Percentiles rank a stretch among this genome's conserved stretches.
These are phyloP conservation scores for Aaosphaeria pasadenensis DNA, from an alignment of 2,329 filamentous ascomycete genomes.

Conservation along the genomic window DNA sequence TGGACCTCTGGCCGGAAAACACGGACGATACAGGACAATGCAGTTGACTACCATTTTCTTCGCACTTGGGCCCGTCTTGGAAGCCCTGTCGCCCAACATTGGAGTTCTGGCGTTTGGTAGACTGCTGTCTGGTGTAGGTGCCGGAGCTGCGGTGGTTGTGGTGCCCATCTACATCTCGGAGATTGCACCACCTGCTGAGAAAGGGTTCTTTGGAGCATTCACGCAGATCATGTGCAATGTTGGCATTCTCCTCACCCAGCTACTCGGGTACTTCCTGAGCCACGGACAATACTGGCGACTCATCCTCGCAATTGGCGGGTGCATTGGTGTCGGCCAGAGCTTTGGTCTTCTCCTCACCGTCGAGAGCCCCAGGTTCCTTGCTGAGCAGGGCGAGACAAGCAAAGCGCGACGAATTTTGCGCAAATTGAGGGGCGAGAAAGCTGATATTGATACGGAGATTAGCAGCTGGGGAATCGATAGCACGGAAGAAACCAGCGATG, in stretches of 20 bases:
- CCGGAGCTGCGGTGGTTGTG: conserved; percentile 86
- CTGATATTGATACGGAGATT: conserved; percentile 72
- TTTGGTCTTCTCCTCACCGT: conserved; percentile 67
- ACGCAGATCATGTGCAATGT: conserved; percentile 94
- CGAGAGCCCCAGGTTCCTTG: conserved; percentile 87
- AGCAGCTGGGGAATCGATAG: conserved; percentile 44
- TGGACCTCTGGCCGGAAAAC: conserved; percentile 73
- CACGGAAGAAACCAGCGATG: conserved; percentile 42
- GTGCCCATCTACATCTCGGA: conserved; percentile 95
- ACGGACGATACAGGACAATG: conserved; percentile 75
- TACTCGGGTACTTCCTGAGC: conserved; percentile 84
- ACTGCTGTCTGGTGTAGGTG: conserved; percentile 76
- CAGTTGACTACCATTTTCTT: conserved; percentile 75
- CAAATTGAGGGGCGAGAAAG: conserved; percentile 68
- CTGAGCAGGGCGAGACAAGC: conserved; percentile 59
- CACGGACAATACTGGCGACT: conserved; percentile 76
- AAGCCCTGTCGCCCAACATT: conserved; percentile 69
- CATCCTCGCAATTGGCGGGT: conserved; percentile 71
- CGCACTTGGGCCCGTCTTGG: conserved; percentile 69
- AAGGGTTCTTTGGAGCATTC: conserved; percentile 76
- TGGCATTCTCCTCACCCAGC: conserved; percentile 81
- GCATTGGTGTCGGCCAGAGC: conserved; percentile 65
- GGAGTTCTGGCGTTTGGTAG: conserved; percentile 69
- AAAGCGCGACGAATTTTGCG: conserved; percentile 67
- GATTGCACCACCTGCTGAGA: conserved; percentile 66